Evolutionary conservation across 192 early-diverging fungal genomes (phyloP), one percentile per base, ranked within the genome.

Genomic region (Linnemannia hyalina): DNA sequence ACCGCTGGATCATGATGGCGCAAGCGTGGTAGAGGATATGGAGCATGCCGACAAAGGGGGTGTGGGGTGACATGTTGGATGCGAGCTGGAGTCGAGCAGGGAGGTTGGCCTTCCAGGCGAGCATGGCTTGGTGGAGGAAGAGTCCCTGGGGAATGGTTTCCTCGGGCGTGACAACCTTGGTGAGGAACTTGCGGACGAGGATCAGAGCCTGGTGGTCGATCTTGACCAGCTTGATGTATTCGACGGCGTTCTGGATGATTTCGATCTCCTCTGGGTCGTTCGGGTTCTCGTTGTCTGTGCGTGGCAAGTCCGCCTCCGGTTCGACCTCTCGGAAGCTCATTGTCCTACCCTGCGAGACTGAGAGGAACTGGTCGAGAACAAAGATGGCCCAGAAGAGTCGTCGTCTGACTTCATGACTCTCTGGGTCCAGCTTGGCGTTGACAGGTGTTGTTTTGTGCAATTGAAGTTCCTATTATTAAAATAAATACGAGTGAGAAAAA

Each of bases 1-100:
- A 90, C 29, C 92, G 85, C 70, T 93, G 91, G 11, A 93, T 60
- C 73, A 92, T 82, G 70, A 93, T 88, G 9, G 88, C 69, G 72
- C 86, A 80, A 22, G 89, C 88, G 68, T 92, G 90, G 77, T 92
- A 93, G 26, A 90, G 88, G 82, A 93, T 89, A 71, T 93, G 90
- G 22, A 93, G 73, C 76, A 93, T 89, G 3, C 89, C 90, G 38
- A 90, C 83, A 80, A 92, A 93, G 18, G 87, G 82, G 23, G 85
- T 82, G 20, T 78, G 74, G 5, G 85, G 71, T 52, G 80, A 65
- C 70, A 79, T 81, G 68, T 77, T 74, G 74, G 68, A 46, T n/a
- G 85, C 77, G 44, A 83, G 68, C 74, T 81, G 82, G 44, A 89
- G 85, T 57, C 85, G 71, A 47, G 80, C 29, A 13, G 89, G 89